Evolutionary conservation across 345 rosid species (phyloP), one percentile per base, ranked within the genome.

Genomic region (Jatropha curcas): DNA sequence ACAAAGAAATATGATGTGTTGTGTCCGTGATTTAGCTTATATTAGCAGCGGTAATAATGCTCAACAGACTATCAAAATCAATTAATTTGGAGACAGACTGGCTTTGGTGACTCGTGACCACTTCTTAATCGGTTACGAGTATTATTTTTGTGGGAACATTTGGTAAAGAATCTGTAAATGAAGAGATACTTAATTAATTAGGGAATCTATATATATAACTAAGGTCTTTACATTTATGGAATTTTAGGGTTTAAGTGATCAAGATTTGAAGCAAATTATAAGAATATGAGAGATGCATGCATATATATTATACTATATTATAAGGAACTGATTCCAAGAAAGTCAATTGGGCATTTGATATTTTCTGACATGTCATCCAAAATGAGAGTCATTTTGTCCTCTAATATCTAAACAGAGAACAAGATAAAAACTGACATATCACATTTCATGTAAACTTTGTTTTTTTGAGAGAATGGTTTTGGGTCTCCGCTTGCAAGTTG

Each of bases 51-150:
- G n/a, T n/a, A n/a, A n/a, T n/a, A n/a, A n/a, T n/a, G n/a, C n/a
- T n/a, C n/a, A 82, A 77, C 68, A 71, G 50, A 60, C 65, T 66
- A n/a, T 46, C 67, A 74, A 45, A 68, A 57, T 76, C 70, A 4
- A 56, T 71, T 30, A 2, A n/a, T n/a, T n/a, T n/a, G 64, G 60
- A 27, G 63, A 72, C 76, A 72, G 50, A 24, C 72, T 57, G 71
- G 56, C 51, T 43, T 25, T 22, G 34, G 28, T 55, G 57, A 41
- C 77, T 59, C 58, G 77, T 58, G 74, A 68, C 33, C 67, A 46
- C 45, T 57, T 52, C n/a, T 30, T 43, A 55, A 43, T 45, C 45
- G 68, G 25, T 65, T 65, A 53, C 45, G 12, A 41, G 45, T 41
- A 9, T 41, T 7, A 10, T 41, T 41, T 35, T 41, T 48, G 5